Conservation (phyloP, 2,329 filamentous ascomycete species). For the Fusarium sambucinum region DNA sequence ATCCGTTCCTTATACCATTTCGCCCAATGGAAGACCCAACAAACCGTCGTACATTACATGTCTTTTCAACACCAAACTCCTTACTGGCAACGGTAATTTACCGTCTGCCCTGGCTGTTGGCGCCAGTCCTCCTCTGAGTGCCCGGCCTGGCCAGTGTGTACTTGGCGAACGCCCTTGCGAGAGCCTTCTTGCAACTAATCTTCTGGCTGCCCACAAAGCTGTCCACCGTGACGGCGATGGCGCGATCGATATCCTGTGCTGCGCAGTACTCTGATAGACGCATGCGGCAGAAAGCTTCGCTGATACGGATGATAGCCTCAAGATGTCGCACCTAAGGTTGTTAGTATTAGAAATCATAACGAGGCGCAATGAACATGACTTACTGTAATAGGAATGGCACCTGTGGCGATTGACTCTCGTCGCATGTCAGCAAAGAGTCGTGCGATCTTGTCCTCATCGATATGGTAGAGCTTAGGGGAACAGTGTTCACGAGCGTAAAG, state of each 20-base stretch:
- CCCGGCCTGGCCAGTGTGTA: slow-evolving; percentile 75
- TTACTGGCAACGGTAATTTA: slow-evolving; percentile 50
- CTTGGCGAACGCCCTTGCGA: slow-evolving; percentile 95
- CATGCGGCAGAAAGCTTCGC: slow-evolving; percentile 97
- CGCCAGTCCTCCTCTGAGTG: slow-evolving; percentile 42
- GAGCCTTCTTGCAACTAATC: slow-evolving; percentile 95
- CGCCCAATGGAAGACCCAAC: slow-evolving; percentile 29
- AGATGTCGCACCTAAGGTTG: slow-evolving; percentile 86
- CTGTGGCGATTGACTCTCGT: slow-evolving; percentile 89
- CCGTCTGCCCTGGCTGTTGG: slow-evolving; percentile 46
- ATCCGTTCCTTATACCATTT: slow-evolving; percentile 29
- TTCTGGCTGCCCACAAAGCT: slow-evolving; percentile 97
- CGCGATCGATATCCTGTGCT: slow-evolving; percentile 90
- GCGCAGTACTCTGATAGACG: slow-evolving; percentile 96
- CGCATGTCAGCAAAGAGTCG: slow-evolving; percentile 96
- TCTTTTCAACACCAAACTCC: background rate
- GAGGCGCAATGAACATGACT: slow-evolving; percentile 54
- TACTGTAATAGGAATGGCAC: slow-evolving; percentile 97
- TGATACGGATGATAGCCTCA: slow-evolving; percentile 96
- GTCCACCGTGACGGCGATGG: slow-evolving; percentile 95
- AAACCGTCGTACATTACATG: background rate
- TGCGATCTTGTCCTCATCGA: slow-evolving; percentile 97
- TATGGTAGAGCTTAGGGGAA: slow-evolving; percentile 92
- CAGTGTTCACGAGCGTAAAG: slow-evolving; percentile 92
- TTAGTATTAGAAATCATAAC: slow-evolving; percentile 20